Evolutionary conservation across 441 rosid species (phyloP).

Genomic region (Cnidoscolus chayamansa): DNA sequence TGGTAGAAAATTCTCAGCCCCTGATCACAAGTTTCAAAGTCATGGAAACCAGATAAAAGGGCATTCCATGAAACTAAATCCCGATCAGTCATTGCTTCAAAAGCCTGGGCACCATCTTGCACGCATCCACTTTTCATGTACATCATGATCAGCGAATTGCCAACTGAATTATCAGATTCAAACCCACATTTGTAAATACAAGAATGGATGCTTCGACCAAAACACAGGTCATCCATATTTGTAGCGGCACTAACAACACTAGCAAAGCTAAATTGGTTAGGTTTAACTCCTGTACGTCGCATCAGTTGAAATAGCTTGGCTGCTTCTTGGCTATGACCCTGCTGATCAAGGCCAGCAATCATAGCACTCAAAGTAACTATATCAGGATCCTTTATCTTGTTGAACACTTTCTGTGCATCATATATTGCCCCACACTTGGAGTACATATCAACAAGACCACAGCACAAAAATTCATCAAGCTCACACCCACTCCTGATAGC

Average conservation of each 20-base stretch:
- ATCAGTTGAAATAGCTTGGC: constrained; percentile 35
- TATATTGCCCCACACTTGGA: constrained; percentile 38
- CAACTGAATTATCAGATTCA: constrained; percentile 31
- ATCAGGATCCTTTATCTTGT: constrained; percentile 35
- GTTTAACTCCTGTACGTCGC: constrained; percentile 34
- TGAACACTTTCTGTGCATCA: constrained; percentile 41
- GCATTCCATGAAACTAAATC: constrained; percentile 44
- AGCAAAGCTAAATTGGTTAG: constrained; percentile 36
- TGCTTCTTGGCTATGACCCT: constrained; percentile 34
- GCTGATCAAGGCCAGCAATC: constrained; percentile 39
- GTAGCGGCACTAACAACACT: constrained; percentile 34
- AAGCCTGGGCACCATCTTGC: constrained; percentile 34
- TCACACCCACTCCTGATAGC: constrained; percentile 34
- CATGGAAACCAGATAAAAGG: constrained; percentile 34
- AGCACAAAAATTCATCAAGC: constrained; percentile 36
- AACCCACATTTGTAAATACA: constrained; percentile 37
- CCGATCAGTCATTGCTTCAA: constrained; percentile 30
- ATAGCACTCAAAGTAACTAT: constrained; percentile 41
- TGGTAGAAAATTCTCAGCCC: constrained; percentile 31
- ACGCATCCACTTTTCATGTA: constrained; percentile 34
- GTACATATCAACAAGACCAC: constrained; percentile 43
- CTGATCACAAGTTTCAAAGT: constrained; percentile 23
- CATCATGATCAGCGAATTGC: constrained; percentile 45
- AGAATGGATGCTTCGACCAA: constrained; percentile 41
- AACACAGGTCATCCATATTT: constrained; percentile 25